Evolutionary conservation across 805 yeast genomes (phyloP).

Genomic region (Kodamaea lidongshanica): DNA sequence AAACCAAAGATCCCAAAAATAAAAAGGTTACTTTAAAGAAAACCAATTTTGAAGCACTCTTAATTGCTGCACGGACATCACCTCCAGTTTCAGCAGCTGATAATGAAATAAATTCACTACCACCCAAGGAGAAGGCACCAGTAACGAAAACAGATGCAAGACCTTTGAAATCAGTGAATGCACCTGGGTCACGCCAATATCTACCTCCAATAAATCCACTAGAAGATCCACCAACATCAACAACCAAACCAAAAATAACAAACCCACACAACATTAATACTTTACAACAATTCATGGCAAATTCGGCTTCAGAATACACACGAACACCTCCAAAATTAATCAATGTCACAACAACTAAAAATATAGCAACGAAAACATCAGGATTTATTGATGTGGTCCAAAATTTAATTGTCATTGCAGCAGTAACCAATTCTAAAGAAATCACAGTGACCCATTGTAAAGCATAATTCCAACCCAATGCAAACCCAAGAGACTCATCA

Average conservation of each 20-base stretch:
- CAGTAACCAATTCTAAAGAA: constrained; percentile 22
- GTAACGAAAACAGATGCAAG: constrained; percentile 26
- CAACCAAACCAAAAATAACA: constrained; percentile 22
- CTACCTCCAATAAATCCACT: constrained; percentile 27
- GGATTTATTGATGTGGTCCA: constrained; percentile 19
- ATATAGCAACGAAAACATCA: constrained; percentile 19
- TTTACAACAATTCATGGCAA: constrained; percentile 22
- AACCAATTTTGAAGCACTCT: constrained; percentile 21
- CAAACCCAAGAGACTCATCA: constrained; percentile 33
- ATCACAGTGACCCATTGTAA: constrained; percentile 26
- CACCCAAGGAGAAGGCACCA: constrained; percentile 29
- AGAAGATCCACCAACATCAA: constrained; percentile 23
- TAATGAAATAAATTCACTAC: constrained; percentile 28
- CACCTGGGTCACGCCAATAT: constrained; percentile 30
- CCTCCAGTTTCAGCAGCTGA: constrained; percentile 25
- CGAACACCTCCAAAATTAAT: constrained; percentile 23
- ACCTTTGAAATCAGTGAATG: constrained; percentile 25
- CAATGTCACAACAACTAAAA: constrained; percentile 16
- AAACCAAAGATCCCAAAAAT: constrained; percentile 22
- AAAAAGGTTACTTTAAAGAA: constrained; percentile 22
- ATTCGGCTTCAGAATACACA: constrained; percentile 28
- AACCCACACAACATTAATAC: constrained; percentile 22
- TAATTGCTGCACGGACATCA: constrained; percentile 17
- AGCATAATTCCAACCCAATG: constrained; percentile 35
- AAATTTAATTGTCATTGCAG: constrained; percentile 22